Evolutionary conservation across 306 rosid species (phyloP).

Genomic region (Cucurbita argyrosperma): DNA sequence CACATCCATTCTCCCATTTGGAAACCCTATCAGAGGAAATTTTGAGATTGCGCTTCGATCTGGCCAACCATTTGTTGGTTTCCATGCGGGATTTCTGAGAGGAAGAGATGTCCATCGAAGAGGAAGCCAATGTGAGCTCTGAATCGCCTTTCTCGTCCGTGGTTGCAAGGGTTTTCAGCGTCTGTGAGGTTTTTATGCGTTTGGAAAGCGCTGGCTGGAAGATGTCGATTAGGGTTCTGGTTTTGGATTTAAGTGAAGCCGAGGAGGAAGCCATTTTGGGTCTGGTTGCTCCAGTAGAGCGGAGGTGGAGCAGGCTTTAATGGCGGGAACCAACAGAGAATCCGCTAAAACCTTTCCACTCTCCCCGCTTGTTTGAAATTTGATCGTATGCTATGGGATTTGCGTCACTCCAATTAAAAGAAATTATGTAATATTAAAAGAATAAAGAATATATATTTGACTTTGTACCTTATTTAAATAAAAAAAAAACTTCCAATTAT

Average conservation of each 20-base stretch:
- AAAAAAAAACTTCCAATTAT: too few species aligned
- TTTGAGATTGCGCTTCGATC: slow-evolving; percentile 54
- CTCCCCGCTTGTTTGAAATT: not conserved
- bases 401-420: too few species aligned
- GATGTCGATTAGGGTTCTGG: slow-evolving; percentile 7
- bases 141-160: not conserved
- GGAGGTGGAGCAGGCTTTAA: not conserved
- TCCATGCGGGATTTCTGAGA: slow-evolving; percentile 46
- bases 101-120: slow-evolving; percentile 12
- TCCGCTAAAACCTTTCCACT: not conserved
- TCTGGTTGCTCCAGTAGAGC: not conserved
- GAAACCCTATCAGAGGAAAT: slow-evolving; percentile 36
- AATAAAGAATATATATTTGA: too few species aligned
- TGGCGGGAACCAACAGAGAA: not conserved
- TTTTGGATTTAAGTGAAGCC: slow-evolving; percentile 2
- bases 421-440: too few species aligned
- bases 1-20: slow-evolving; percentile 6
- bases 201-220: slow-evolving; percentile 22
- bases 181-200: slow-evolving; percentile 30
- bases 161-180: slow-evolving; percentile 11
- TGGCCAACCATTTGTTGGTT: slow-evolving; percentile 42
- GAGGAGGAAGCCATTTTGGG: not conserved
- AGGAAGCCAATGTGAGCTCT: not conserved
- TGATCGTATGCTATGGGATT: not conserved
- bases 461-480: too few species aligned